Evolutionary conservation across 176 grass and related monocot genomes (phyloP).

Genomic region (Stipa capillata): DNA sequence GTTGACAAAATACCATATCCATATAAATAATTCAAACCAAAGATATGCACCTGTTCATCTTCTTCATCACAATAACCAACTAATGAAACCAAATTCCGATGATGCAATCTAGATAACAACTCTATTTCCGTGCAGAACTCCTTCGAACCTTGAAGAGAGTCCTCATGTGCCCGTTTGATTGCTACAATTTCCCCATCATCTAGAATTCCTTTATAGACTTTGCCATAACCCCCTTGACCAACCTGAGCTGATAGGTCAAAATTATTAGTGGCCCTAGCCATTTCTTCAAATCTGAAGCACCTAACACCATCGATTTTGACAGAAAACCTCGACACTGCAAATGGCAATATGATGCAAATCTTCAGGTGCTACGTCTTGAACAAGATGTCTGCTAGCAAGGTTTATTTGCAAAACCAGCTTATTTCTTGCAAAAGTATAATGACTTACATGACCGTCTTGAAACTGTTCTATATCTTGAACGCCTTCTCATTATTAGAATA

Average conservation of each 20-base stretch:
- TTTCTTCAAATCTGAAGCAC: conserved; percentile 78
- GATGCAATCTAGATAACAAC: conserved; percentile 86
- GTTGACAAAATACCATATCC: not conserved
- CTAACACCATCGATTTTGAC: conserved; percentile 80
- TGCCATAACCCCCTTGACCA: conserved; percentile 94
- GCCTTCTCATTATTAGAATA: conserved; percentile 53
- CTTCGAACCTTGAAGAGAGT: conserved; percentile 84
- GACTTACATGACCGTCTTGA: conserved; percentile 63
- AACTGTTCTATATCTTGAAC: conserved; percentile 30
- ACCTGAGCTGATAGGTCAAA: conserved; percentile 66
- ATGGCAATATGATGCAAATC: conserved; percentile 1
- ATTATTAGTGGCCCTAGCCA: conserved; percentile 61
- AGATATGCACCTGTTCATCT: conserved; percentile 73
- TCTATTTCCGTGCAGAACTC: conserved; percentile 97
- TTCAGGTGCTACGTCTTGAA: conserved; percentile 11
- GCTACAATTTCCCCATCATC: conserved; percentile 71
- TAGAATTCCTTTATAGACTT: conserved; percentile 79
- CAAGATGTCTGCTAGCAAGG: not conserved
- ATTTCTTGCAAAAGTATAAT: conserved; percentile 18
- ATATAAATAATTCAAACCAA: conserved; percentile 11
- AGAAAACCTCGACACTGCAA: conserved; percentile 54
- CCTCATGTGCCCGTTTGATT: conserved; percentile 88
- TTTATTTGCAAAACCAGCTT: not conserved
- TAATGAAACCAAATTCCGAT: conserved; percentile 85
- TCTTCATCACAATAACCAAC: conserved; percentile 87